Evolutionary conservation across 495 filamentous ascomycete genomes (phyloP), one percentile per base, ranked within the genome.

Genomic region (Aspergillus steynii): DNA sequence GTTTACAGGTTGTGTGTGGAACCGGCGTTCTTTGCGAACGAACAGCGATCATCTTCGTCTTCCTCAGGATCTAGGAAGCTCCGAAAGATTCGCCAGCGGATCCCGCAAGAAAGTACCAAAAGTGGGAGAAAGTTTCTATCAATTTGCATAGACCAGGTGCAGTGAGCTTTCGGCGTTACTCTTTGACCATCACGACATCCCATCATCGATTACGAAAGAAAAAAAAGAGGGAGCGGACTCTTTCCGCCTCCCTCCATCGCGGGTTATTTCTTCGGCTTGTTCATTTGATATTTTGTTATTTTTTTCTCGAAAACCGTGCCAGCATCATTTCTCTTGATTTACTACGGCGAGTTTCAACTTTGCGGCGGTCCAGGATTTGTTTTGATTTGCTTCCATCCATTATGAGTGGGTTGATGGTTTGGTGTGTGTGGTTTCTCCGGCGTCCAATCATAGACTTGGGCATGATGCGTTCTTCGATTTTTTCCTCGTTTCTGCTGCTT

Each of bases 391-490:
- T 65, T 66, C 55, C 67, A 62, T 61, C 66, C 66, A 65, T 65
- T 67, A 71, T 70, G 69, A 67, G 68, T 71, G 73, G 70, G 68
- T 64, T 64, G 74, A 72, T 64, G 69, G 74, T 68, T 68, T 73
- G 69, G 74, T 65, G 71, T 73, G 71, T 71, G 70, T 72, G 74
- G 69, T 68, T 75, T 77, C 65, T 76, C 67, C 65, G 76, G 76
- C 76, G 76, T 79, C 76, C 72, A 73, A 71, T 42, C 65, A 79
- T 79, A 79, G 76, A 79, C 73, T 66, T 72, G 76, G 76, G 76
- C 76, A 79, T 79, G 75, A 72, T 59, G 58, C 50, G 58, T 63
- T 66, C 54, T 53, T 52, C 48, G 27, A 29, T 53, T 61, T 59
- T 53, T 45, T 20, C 42, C 55, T 61, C 60, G 12, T 66, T 59